A percentile compares a stretch with the other conserved stretches of the same genome.
Evolutionary conservation across 345 rosid genomes (phyloP).

Genomic region (Rhodamnia rubescens): DNA sequence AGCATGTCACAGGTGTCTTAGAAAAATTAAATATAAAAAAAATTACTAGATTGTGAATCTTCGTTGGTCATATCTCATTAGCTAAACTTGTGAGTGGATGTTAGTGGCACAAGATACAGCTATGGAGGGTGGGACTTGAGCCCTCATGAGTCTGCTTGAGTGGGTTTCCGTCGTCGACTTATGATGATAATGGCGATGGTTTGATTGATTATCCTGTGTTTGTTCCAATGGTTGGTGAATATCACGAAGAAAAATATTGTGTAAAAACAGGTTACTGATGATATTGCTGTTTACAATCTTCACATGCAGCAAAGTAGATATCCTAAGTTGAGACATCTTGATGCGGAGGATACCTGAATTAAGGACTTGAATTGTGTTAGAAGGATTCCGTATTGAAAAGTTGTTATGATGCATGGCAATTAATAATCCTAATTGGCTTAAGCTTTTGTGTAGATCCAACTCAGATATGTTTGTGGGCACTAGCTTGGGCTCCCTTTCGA

Average conservation of each 20-base stretch:
- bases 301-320: background rate
- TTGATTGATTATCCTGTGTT: background rate
- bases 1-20: rapidly evolving
- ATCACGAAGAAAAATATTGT: background rate
- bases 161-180: background rate
- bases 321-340: background rate
- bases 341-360: background rate
- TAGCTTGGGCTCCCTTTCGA: background rate
- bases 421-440: background rate
- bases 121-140: too few relatives aligned
- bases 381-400: background rate
- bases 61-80: background rate
- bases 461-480: background rate
- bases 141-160: too few relatives aligned
- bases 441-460: background rate
- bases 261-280: background rate
- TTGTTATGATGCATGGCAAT: background rate
- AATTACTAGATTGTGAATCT: background rate
- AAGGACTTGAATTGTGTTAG: background rate
- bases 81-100: background rate
- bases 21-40: rapidly evolving
- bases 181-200: background rate
- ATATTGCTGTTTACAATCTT: background rate
- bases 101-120: too few relatives aligned
- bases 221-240: background rate